Conservation (phyloP, 192 early-diverging fungal genomes). For the Entomortierella beljakovae region DNA sequence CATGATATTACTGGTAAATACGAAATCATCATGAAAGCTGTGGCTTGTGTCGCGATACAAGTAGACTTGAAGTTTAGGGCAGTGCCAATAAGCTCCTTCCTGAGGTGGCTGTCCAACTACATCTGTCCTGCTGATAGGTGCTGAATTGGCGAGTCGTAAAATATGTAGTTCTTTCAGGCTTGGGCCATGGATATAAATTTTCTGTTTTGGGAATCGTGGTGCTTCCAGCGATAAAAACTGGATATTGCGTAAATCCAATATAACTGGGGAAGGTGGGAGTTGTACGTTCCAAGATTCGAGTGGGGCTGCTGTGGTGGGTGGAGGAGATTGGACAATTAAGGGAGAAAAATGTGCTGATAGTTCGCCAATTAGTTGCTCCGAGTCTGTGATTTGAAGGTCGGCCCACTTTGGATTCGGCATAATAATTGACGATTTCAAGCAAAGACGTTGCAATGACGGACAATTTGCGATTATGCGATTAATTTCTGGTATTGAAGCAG, state of each 20-base stretch:
- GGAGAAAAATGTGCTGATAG: no score
- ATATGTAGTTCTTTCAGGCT: neutral
- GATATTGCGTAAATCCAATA: constrained; percentile 1
- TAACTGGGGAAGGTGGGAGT: neutral
- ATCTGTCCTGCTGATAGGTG: neutral
- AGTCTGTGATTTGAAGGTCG: neutral
- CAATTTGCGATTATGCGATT: constrained; percentile 21
- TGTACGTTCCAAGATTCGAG: neutral
- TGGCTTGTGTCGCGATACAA: neutral
- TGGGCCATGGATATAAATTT: constrained; percentile 4
- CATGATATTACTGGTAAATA: constrained; percentile 10
- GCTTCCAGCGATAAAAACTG: neutral
- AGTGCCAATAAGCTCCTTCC: constrained; percentile 14
- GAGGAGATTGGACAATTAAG: neutral
- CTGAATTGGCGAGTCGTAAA: neutral
- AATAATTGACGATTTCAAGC: neutral
- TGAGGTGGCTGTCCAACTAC: neutral
- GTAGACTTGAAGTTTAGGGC: constrained; percentile 15
- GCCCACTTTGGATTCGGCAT: neutral
- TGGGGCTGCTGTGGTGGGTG: neutral
- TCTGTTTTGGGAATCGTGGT: constrained; percentile 2
- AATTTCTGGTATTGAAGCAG: constrained; percentile 8
- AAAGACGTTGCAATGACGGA: constrained; percentile 11
- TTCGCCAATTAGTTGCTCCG: neutral
- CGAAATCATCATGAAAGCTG: neutral